A percentile compares a stretch with the other conserved stretches of the same genome.
These are phyloP conservation scores for Sorghum bicolor DNA, from an alignment of 176 grass and related monocot genomes.

Conservation along the genomic window DNA sequence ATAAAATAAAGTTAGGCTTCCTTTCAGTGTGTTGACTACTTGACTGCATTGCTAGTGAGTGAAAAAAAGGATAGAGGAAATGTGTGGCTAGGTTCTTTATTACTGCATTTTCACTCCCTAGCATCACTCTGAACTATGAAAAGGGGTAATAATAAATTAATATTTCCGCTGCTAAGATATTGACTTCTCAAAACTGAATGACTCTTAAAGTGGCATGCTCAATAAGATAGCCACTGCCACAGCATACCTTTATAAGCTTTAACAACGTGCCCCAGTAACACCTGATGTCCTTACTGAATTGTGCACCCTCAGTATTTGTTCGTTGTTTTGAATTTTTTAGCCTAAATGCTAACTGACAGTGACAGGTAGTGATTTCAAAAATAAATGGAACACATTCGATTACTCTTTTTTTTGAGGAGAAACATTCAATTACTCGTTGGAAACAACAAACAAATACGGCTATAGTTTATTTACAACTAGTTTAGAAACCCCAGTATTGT, in stretches of 20 bases:
- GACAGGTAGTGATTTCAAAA: not conserved
- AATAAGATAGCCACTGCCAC: not conserved
- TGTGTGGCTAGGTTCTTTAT: not conserved
- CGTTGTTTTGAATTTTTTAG: not conserved
- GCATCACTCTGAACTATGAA: not conserved
- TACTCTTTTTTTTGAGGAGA: too few relatives aligned
- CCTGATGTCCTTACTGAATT: not conserved
- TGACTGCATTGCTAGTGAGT: not conserved
- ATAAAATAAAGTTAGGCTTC: not conserved
- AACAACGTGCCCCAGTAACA: not conserved
- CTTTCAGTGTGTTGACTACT: not conserved
- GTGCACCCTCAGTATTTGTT: not conserved
- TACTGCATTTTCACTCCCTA: not conserved
- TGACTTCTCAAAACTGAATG: not conserved
- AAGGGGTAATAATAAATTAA: not conserved
- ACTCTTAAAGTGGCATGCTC: not conserved
- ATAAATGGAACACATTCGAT: not conserved
- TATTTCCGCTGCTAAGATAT: not conserved
- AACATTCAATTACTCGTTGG: not conserved
- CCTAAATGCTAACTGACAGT: not conserved
- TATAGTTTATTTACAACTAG: not conserved
- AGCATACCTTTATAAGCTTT: not conserved
- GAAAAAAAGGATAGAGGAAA: not conserved
- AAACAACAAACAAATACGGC: not conserved
- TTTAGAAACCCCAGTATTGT: not conserved